These are phyloP conservation scores for Phytophthora gonapodyides DNA, from an alignment of 352 stramenopile genomes.

Conservation along the genomic window DNA sequence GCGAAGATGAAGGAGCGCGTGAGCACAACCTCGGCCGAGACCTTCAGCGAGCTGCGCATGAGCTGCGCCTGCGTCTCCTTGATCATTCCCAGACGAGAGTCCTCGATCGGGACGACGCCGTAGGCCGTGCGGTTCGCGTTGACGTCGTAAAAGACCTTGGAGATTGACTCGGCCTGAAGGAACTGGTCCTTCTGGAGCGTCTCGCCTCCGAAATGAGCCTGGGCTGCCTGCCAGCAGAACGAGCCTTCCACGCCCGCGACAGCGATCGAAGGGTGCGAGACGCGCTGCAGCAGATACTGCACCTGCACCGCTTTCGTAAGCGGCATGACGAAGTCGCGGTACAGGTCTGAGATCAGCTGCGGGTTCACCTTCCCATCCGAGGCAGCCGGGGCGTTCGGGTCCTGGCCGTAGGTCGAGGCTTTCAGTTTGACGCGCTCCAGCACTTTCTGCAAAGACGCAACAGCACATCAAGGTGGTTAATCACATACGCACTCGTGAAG, in stretches of 20 bases:
- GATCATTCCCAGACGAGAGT: constrained; percentile 82
- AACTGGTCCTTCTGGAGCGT: constrained; percentile 54
- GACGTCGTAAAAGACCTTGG: constrained; percentile 80
- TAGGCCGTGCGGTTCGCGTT: constrained; percentile 82
- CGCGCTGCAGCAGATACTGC: constrained; percentile 83
- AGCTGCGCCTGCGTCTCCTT: constrained; percentile 87
- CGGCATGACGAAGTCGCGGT: constrained; percentile 98
- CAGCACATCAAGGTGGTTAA: constrained; percentile 12
- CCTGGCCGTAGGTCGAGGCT: constrained; percentile 95
- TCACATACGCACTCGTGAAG: too few species aligned
- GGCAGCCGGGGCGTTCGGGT: constrained; percentile 58
- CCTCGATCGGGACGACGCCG: constrained; percentile 87
- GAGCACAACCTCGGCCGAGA: constrained; percentile 76
- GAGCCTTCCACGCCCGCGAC: constrained; percentile 71
- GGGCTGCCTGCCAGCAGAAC: constrained; percentile 75
- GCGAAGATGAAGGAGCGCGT: constrained; percentile 77
- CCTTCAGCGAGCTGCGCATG: constrained; percentile 73
- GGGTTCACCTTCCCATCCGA: constrained; percentile 93
- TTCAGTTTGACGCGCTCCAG: constrained; percentile 95
- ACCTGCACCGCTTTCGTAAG: constrained; percentile 99
- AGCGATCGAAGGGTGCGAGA: constrained; percentile 79
- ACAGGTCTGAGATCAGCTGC: constrained; percentile 96
- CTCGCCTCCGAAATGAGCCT: constrained; percentile 69
- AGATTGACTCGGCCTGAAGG: constrained; percentile 60
- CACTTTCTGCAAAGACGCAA: constrained; percentile 58